Evolutionary conservation across 345 rosid genomes (phyloP).

Genomic region (Populus pruinosa): DNA sequence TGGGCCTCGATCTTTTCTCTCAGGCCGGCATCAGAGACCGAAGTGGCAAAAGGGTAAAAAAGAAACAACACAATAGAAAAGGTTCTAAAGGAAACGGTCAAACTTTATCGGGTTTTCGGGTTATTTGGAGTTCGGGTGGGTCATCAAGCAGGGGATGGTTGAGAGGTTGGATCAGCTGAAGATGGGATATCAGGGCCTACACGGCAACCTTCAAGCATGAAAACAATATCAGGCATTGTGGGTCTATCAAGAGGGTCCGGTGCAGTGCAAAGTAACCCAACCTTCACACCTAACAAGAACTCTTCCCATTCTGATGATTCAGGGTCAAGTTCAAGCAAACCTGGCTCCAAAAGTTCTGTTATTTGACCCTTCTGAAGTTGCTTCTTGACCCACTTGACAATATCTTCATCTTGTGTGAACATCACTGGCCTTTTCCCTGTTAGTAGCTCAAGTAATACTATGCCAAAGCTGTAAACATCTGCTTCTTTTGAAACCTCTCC

Average conservation of each 20-base stretch:
- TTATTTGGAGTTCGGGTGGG: background rate
- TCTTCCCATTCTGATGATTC: slow-evolving; percentile 99
- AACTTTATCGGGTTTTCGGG: background rate
- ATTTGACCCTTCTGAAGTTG: slow-evolving; percentile 87
- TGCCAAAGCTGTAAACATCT: slow-evolving; percentile 90
- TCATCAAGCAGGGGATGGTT: slow-evolving; percentile 68
- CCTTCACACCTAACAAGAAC: slow-evolving; percentile 86
- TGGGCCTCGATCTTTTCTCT: slow-evolving; percentile 7
- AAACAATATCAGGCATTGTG: slow-evolving; percentile 75
- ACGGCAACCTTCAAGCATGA: slow-evolving; percentile 98
- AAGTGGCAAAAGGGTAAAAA: background rate
- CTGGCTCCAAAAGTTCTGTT: slow-evolving; percentile 78
- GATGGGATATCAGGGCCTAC: slow-evolving; percentile 86
- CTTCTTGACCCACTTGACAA: slow-evolving; percentile 96
- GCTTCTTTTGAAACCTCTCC: slow-evolving; percentile 71
- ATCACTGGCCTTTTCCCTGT: slow-evolving; percentile 84
- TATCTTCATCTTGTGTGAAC: slow-evolving; percentile 91
- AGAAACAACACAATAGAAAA: background rate
- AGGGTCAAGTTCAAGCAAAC: slow-evolving; percentile 83
- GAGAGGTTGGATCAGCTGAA: slow-evolving; percentile 78
- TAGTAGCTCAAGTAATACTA: slow-evolving; percentile 74
- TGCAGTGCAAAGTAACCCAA: slow-evolving; percentile 85
- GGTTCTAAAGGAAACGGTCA: background rate
- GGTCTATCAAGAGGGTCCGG: slow-evolving; percentile 87
- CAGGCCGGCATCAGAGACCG: slow-evolving; percentile 18